Conservation (phyloP, 78 protist species). For the Dictyostelium discoideum region DNA sequence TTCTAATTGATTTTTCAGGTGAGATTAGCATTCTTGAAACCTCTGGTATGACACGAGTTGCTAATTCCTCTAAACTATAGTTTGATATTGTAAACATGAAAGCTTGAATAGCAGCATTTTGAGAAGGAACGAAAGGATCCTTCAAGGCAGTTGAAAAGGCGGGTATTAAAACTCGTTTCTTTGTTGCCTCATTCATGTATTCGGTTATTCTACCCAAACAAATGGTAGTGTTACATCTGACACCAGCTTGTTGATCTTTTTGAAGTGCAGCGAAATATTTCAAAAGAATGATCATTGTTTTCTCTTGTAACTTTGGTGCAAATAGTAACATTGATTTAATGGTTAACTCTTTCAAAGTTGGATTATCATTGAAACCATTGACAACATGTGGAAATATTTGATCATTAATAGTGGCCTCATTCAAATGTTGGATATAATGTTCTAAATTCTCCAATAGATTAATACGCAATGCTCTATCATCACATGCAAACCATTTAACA, state of each 20-base stretch:
- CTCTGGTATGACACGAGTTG: constrained; percentile 69
- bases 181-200: constrained; percentile 46
- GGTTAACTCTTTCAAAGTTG: constrained; percentile 83
- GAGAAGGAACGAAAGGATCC: constrained; percentile 86
- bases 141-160: constrained; percentile 88
- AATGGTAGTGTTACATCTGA: constrained; percentile 91
- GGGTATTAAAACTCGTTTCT: constrained; percentile 81
- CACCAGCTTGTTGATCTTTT: constrained; percentile 87
- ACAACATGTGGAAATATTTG: constrained; percentile 86
- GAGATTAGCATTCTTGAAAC: constrained; percentile 17
- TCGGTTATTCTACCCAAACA: constrained; percentile 85
- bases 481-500: constrained; percentile 83
- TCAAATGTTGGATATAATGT: constrained; percentile 70
- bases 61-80: constrained; percentile 67
- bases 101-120: constrained; percentile 86
- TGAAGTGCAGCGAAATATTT: constrained; percentile 87
- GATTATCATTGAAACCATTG: constrained; percentile 69
- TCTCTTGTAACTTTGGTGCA: constrained; percentile 80
- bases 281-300: constrained; percentile 67
- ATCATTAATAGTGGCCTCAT: constrained; percentile 51
- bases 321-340: constrained; percentile 81
- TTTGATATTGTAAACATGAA: constrained; percentile 77
- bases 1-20: constrained; percentile 67
- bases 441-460: constrained; percentile 85
- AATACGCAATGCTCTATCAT: constrained; percentile 87